phyloP scores from a whole-genome alignment of 331 rosid genomes.

The Telfairia occidentalis region DNA sequence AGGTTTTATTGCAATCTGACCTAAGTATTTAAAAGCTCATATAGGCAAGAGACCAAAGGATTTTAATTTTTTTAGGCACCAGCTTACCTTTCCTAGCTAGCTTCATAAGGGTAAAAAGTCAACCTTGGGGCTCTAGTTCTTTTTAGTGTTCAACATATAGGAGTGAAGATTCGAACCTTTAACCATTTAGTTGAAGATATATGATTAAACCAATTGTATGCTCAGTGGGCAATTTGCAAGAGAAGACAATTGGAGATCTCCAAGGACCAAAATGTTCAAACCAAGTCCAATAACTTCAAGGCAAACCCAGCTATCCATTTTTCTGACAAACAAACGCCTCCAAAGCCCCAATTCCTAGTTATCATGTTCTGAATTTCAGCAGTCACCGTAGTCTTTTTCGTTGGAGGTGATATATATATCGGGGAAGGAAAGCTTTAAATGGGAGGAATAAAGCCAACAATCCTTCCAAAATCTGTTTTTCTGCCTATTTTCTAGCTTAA shows the following conservation, averaged over 20 bases:
- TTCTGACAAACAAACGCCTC: neutral
- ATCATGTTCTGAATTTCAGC: neutral
- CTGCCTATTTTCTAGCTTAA: neutral
- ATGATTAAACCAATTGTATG: too few relatives aligned
- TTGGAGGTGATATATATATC: neutral
- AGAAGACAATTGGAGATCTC: too few relatives aligned
- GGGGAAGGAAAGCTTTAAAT: neutral
- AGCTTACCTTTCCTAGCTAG: too few relatives aligned
- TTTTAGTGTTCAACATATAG: too few relatives aligned
- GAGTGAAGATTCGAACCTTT: too few relatives aligned
- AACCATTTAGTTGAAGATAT: too few relatives aligned
- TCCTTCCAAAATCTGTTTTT: neutral
- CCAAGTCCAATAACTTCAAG: neutral
- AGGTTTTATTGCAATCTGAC: neutral
- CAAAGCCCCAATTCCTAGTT: neutral
- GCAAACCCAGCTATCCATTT: neutral
- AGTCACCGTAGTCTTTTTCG: neutral
- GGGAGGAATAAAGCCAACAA: neutral
- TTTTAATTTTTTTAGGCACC: too few relatives aligned
- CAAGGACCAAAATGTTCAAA: neutral
- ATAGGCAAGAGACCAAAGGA: too few relatives aligned
- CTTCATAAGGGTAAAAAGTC: too few relatives aligned
- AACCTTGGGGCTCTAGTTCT: too few relatives aligned
- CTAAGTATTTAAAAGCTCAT: too few relatives aligned
- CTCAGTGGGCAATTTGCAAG: neutral